phyloP scores from a whole-genome alignment of 2,329 filamentous ascomycete species.

The Mycosphaerelloides madeirae region DNA sequence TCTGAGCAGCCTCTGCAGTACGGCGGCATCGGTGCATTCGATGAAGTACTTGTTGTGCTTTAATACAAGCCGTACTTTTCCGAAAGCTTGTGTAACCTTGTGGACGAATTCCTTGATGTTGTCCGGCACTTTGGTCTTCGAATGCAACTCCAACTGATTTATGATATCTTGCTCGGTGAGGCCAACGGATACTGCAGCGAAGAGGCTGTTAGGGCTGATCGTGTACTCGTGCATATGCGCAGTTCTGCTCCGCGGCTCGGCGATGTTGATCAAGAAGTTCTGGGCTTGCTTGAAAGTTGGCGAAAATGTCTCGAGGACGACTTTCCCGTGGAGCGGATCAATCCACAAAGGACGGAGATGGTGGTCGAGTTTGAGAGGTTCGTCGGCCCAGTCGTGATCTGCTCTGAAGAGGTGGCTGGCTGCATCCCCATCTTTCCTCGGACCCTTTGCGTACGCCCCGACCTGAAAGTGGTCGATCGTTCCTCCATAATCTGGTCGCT shows the following conservation, averaged over 20 bases:
- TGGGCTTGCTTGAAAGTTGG: slow-evolving; percentile 81
- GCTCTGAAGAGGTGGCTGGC: slow-evolving; percentile 51
- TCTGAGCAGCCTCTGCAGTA: slow-evolving; percentile 80
- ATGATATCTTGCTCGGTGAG: slow-evolving; percentile 86
- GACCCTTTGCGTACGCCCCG: slow-evolving; percentile 25
- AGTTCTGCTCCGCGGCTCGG: slow-evolving; percentile 85
- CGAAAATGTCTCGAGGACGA: slow-evolving; percentile 92
- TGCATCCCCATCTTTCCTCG: slow-evolving; percentile 44
- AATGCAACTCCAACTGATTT: slow-evolving; percentile 77
- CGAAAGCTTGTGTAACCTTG: slow-evolving; percentile 81
- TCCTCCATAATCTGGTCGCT: too few species aligned
- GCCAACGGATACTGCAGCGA: slow-evolving; percentile 94
- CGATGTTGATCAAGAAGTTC: slow-evolving; percentile 92
- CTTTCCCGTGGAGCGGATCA: slow-evolving; percentile 76
- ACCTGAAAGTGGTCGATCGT: slow-evolving; percentile 41
- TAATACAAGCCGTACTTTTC: slow-evolving; percentile 90
- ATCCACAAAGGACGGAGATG: slow-evolving; percentile 90
- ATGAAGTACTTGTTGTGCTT: slow-evolving; percentile 94
- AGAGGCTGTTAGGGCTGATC: slow-evolving; percentile 86
- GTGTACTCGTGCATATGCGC: slow-evolving; percentile 90
- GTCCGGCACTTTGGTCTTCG: slow-evolving; percentile 82
- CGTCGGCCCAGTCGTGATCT: slow-evolving; percentile 75
- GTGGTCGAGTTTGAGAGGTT: slow-evolving; percentile 82
- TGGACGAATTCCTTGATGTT: slow-evolving; percentile 74
- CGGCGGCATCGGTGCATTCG: slow-evolving; percentile 81